These are phyloP conservation scores for Cladorrhinum samala DNA, from an alignment of 495 filamentous ascomycete genomes.

Conservation along the genomic window DNA sequence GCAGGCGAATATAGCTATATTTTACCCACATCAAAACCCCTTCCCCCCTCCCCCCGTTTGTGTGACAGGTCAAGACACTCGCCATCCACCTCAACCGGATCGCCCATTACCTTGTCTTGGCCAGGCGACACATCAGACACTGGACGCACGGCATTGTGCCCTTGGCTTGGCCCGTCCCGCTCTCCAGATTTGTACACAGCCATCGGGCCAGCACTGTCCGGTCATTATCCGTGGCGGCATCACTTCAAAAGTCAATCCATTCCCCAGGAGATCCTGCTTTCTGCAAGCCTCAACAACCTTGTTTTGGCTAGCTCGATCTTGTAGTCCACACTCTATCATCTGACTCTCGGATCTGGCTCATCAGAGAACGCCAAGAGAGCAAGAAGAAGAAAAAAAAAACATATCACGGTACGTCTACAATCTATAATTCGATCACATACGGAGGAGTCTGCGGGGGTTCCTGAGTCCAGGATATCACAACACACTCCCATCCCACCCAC, in stretches of 20 bases:
- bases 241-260: not conserved
- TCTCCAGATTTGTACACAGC: slow-evolving; percentile 21
- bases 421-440: too few relatives aligned
- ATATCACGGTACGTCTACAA: too few relatives aligned
- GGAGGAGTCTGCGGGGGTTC: too few relatives aligned
- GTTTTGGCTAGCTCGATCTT: too few relatives aligned
- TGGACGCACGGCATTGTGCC: slow-evolving; percentile 23
- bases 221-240: not conserved
- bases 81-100: slow-evolving; percentile 12
- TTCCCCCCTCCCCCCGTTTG: slow-evolving; percentile 16
- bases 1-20: slow-evolving; percentile 24
- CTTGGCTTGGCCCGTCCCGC: slow-evolving; percentile 15
- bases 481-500: too few relatives aligned
- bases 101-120: slow-evolving; percentile 3
- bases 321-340: too few relatives aligned
- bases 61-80: slow-evolving; percentile 26
- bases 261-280: not conserved
- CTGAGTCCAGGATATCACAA: too few relatives aligned
- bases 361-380: too few relatives aligned
- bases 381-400: too few relatives aligned
- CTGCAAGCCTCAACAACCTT: too few relatives aligned
- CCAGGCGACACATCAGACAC: not conserved
- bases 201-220: slow-evolving; percentile 6
- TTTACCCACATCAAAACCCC: slow-evolving; percentile 17
- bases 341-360: too few relatives aligned